phyloP scores from a whole-genome alignment of 129 eudicot species.

The Glebionis coronaria region DNA sequence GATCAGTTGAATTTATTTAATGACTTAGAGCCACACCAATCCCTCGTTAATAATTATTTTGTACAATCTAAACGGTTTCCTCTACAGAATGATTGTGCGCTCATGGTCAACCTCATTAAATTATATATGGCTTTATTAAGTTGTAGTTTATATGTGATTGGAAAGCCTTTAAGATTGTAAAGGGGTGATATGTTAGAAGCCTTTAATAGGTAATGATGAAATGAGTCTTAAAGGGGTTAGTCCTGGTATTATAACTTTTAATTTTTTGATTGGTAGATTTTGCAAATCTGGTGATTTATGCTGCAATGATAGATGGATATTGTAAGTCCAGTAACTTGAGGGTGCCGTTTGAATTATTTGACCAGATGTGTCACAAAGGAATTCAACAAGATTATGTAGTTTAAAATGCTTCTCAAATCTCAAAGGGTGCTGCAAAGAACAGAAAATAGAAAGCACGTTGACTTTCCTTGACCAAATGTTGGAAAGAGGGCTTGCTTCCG shows the following conservation, averaged over 20 bases:
- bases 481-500: constrained; percentile 54
- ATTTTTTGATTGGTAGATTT: constrained; percentile 61
- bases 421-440: constrained; percentile 80
- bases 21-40: too few relatives aligned
- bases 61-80: too few relatives aligned
- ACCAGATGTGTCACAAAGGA: constrained; percentile 53
- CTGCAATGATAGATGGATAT: constrained; percentile 74
- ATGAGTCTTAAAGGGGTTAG: constrained; percentile 57
- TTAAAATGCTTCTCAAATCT: constrained; percentile 54
- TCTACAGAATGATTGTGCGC: too few relatives aligned
- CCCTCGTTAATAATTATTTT: too few relatives aligned
- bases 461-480: constrained; percentile 49
- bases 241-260: constrained; percentile 75
- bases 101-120: too few relatives aligned
- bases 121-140: too few relatives aligned
- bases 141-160: too few relatives aligned
- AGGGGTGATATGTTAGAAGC: constrained; percentile 57
- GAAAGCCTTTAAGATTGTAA: background rate
- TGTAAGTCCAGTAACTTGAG: constrained; percentile 57
- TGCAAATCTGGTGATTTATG: constrained; percentile 63
- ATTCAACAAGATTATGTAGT: constrained; percentile 55
- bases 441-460: constrained; percentile 55
- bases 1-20: too few relatives aligned
- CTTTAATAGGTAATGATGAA: constrained; percentile 41
- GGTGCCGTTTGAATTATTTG: constrained; percentile 56